Percentiles rank a stretch among this genome's conserved stretches.
phyloP scores from a whole-genome alignment of 495 filamentous ascomycete genomes.

The Pyrenopolyporus hunteri region DNA sequence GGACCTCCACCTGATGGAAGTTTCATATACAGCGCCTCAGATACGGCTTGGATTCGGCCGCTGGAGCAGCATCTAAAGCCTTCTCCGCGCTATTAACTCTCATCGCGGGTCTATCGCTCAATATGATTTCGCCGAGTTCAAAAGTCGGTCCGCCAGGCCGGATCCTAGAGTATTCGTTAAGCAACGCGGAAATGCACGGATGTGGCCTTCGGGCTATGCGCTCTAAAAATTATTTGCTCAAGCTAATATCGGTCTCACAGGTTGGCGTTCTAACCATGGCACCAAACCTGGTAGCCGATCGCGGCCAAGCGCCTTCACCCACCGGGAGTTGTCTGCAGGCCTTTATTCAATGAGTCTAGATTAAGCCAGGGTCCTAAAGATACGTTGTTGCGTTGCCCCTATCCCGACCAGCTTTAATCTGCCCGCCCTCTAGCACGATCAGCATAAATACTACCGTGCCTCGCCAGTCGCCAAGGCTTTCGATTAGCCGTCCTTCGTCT shows the following conservation, averaged over 20 bases:
- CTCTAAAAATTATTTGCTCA: conserved; percentile 23
- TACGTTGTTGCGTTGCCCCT: conserved; percentile 22
- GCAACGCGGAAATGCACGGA: not conserved
- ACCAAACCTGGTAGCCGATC: conserved; percentile 2
- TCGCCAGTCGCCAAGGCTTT: conserved; percentile 29
- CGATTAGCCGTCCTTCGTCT: conserved; percentile 4
- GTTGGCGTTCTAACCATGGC: conserved; percentile 15
- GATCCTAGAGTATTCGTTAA: not conserved
- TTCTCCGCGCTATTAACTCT: conserved; percentile 2
- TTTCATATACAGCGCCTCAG: conserved; percentile 9
- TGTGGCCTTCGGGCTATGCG: not conserved
- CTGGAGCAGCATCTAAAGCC: conserved; percentile 13
- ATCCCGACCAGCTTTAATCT: conserved; percentile 14
- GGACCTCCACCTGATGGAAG: conserved; percentile 19
- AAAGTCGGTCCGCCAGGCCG: conserved; percentile 25
- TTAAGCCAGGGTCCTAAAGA: conserved; percentile 6
- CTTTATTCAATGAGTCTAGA: not conserved
- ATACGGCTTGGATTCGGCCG: conserved; percentile 11
- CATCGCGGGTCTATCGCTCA: not conserved
- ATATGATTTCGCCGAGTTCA: conserved; percentile 10
- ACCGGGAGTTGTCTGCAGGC: conserved; percentile 18
- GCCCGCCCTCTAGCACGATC: conserved; percentile 22
- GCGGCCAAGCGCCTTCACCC: conserved; percentile 21
- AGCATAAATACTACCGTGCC: conserved; percentile 35
- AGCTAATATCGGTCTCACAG: conserved; percentile 10